These are phyloP conservation scores for Kalanchoe fedtschenkoi DNA, from an alignment of 164 flowering plant species.

Conservation along the genomic window DNA sequence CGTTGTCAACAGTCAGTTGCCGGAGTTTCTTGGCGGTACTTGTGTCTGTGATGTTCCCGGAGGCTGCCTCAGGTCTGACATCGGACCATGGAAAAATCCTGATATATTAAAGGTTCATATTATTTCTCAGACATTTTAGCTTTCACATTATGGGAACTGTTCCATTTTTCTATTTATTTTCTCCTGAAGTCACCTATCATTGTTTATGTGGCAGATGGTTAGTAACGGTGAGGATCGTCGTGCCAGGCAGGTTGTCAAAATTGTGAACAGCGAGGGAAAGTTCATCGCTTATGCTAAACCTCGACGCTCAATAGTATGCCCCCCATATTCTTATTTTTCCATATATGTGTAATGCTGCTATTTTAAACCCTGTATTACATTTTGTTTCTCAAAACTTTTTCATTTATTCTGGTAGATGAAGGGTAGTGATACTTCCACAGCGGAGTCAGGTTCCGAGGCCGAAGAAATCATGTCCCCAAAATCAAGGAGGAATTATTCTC, in stretches of 20 bases:
- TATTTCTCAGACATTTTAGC: background rate
- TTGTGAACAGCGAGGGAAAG: constrained; percentile 69
- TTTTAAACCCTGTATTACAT: background rate
- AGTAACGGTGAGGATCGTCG: constrained; percentile 57
- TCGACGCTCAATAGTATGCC: constrained; percentile 41
- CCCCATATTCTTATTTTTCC: background rate
- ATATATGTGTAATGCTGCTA: background rate
- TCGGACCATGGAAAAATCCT: constrained; percentile 77
- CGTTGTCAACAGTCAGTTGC: constrained; percentile 42
- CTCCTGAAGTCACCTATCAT: background rate
- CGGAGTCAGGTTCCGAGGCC: constrained; percentile 95
- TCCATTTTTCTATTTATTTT: background rate
- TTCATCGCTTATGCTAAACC: constrained; percentile 79
- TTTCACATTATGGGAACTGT: background rate
- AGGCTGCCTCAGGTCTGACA: constrained; percentile 61
- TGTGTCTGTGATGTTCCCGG: constrained; percentile 64
- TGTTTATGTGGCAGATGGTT: constrained; percentile 26
- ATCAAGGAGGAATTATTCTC: constrained; percentile 48
- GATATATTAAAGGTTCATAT: constrained; percentile 25
- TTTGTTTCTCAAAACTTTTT: constrained; percentile 8
- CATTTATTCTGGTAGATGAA: constrained; percentile 25
- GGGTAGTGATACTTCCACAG: constrained; percentile 91
- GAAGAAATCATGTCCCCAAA: constrained; percentile 82
- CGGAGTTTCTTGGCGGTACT: constrained; percentile 60
- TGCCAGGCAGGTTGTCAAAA: constrained; percentile 67